These are phyloP conservation scores for Trifolium dubium DNA, from an alignment of 306 rosid genomes.

Conservation along the genomic window DNA sequence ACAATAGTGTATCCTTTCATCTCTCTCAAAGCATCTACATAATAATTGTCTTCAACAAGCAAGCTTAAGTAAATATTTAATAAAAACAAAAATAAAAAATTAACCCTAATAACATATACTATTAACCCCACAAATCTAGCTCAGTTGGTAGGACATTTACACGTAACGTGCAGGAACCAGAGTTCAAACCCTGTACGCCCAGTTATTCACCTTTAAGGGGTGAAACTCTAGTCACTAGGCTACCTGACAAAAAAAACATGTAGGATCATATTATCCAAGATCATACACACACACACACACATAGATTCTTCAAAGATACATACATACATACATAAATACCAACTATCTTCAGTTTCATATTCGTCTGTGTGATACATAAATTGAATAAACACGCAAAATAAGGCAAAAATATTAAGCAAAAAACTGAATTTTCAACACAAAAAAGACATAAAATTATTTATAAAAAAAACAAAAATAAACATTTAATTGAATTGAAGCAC, in stretches of 20 bases:
- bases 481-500: slow-evolving; percentile 23
- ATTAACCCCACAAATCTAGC: no score
- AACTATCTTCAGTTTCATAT: slow-evolving; percentile 26
- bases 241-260: no score
- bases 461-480: background rate
- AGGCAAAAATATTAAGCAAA: slow-evolving; percentile 17
- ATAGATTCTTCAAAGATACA: slow-evolving; percentile 39
- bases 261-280: background rate
- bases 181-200: no score
- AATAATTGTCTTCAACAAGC: slow-evolving; percentile 37
- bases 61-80: background rate
- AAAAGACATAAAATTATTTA: background rate
- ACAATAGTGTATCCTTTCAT: slow-evolving; percentile 25
- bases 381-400: slow-evolving; percentile 9
- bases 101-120: slow-evolving; percentile 12
- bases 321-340: background rate
- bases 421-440: background rate
- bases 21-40: slow-evolving; percentile 24
- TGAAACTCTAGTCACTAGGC: no score
- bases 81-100: background rate
- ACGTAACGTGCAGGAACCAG: no score
- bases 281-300: slow-evolving; percentile 23
- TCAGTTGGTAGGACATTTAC: no score
- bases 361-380: slow-evolving; percentile 28
- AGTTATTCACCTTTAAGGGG: no score